phyloP scores from a whole-genome alignment of 108 stramenopile genomes.

The Asterionellopsis glacialis region DNA sequence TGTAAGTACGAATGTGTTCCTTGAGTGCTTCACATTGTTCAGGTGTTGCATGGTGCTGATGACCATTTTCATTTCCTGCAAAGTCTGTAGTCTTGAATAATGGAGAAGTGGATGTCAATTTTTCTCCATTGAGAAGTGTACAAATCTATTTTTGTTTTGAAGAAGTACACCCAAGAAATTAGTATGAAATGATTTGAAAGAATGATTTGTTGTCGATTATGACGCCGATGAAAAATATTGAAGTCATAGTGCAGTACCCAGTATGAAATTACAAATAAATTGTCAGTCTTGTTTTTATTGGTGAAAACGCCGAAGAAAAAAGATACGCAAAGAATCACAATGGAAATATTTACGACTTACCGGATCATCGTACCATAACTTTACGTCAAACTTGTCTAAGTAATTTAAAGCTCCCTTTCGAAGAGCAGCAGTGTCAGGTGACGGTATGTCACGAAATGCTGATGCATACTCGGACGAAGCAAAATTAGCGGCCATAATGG shows the following conservation, averaged over 20 bases:
- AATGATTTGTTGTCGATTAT: too few species aligned
- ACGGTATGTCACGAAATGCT: constrained; percentile 60
- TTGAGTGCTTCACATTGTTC: constrained; percentile 54
- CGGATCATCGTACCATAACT: constrained; percentile 71
- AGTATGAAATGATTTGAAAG: too few species aligned
- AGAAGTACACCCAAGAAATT: too few species aligned
- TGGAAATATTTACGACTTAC: constrained; percentile 10
- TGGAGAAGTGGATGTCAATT: constrained; percentile 18
- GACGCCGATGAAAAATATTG: too few species aligned
- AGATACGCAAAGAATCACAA: too few species aligned
- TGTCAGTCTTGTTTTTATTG: too few species aligned
- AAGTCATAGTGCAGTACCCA: too few species aligned
- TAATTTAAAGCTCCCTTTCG: constrained; percentile 51
- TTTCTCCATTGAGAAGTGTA: constrained; percentile 51
- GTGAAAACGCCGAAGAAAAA: too few species aligned
- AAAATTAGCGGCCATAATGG: constrained; percentile 25
- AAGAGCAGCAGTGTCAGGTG: constrained; percentile 41
- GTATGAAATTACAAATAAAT: too few species aligned
- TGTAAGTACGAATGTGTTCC: constrained; percentile 52
- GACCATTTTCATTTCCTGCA: constrained; percentile 60
- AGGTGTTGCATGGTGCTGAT: constrained; percentile 52
- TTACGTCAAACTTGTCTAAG: constrained; percentile 49
- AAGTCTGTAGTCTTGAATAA: constrained; percentile 49
- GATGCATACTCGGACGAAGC: constrained; percentile 62
- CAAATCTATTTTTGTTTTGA: constrained; percentile 13